A percentile compares a stretch with the other conserved stretches of the same genome.
These are phyloP conservation scores for Parathielavia appendiculata DNA, from an alignment of 495 filamentous ascomycete genomes.

Conservation along the genomic window DNA sequence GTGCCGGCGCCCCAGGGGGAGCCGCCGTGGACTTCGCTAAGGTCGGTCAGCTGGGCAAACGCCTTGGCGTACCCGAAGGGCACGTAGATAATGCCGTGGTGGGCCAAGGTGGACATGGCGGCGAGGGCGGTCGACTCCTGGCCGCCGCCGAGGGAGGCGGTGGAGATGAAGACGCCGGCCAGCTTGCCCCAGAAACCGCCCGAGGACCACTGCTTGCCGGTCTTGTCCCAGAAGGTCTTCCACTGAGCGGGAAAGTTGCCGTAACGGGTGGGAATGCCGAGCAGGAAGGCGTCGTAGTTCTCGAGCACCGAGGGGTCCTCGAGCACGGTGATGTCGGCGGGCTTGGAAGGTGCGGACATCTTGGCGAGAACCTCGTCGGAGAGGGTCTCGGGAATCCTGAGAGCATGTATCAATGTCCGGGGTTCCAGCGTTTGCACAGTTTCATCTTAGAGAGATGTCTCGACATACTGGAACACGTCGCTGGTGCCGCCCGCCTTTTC, in stretches of 20 bases:
- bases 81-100: constrained; percentile 95
- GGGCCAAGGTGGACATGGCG: constrained; percentile 78
- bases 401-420: too few relatives aligned
- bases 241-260: constrained; percentile 98
- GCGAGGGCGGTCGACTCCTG: constrained; percentile 85
- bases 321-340: constrained; percentile 57
- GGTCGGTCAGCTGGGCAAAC: constrained; percentile 61
- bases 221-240: constrained; percentile 86
- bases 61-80: constrained; percentile 86
- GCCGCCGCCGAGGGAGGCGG: constrained; percentile 76
- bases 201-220: constrained; percentile 63
- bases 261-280: constrained; percentile 94
- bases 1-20: constrained; percentile 93
- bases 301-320: constrained; percentile 58
- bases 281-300: constrained; percentile 81
- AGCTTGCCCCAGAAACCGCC: constrained; percentile 87
- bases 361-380: constrained; percentile 66
- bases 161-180: constrained; percentile 85
- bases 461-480: constrained; percentile 72
- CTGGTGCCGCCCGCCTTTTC: constrained; percentile 76
- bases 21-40: constrained; percentile 77
- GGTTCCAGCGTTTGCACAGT: background rate
- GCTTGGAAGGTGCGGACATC: constrained; percentile 86
- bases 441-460: too few relatives aligned
- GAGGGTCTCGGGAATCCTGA: constrained; percentile 84